Percentiles rank a stretch among this genome's conserved stretches.
These are phyloP conservation scores for Chrysosporium keratinophilum DNA, from an alignment of 2,329 filamentous ascomycete genomes.

Conservation along the genomic window DNA sequence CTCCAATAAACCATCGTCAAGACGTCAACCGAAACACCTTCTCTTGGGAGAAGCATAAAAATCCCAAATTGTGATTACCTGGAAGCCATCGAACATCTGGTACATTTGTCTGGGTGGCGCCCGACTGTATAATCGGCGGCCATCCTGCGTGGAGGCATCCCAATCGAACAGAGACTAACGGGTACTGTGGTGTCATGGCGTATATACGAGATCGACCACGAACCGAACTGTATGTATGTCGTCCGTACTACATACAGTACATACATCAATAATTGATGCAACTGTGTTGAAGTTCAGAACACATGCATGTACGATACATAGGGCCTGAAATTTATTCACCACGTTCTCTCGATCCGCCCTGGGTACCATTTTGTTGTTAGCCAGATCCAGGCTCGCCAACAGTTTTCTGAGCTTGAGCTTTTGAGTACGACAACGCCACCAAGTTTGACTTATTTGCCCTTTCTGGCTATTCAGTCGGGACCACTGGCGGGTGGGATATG, in stretches of 20 bases:
- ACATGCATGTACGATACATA: background rate
- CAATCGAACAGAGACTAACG: no score
- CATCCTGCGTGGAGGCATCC: background rate
- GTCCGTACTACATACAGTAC: no score
- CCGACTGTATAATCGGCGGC: background rate
- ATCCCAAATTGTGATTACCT: background rate
- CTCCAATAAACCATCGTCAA: background rate
- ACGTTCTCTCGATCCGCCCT: conserved; percentile 4
- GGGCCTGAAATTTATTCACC: conserved; percentile 1
- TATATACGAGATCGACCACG: background rate
- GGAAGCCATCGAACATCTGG: background rate
- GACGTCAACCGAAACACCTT: background rate
- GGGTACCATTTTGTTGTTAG: background rate
- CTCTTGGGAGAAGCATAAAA: background rate
- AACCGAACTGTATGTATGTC: background rate
- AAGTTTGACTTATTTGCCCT: background rate
- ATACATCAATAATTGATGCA: background rate
- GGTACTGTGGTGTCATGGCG: background rate
- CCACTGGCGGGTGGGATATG: background rate
- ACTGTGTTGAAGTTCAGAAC: background rate
- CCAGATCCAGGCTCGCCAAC: background rate
- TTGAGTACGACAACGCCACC: background rate
- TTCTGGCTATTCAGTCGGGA: background rate
- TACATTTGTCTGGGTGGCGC: no score
- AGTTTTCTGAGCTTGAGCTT: background rate